Base-by-base conservation (phyloP, 768 basidiomycete genomes). In the Infundibulicybe gibba region DNA sequence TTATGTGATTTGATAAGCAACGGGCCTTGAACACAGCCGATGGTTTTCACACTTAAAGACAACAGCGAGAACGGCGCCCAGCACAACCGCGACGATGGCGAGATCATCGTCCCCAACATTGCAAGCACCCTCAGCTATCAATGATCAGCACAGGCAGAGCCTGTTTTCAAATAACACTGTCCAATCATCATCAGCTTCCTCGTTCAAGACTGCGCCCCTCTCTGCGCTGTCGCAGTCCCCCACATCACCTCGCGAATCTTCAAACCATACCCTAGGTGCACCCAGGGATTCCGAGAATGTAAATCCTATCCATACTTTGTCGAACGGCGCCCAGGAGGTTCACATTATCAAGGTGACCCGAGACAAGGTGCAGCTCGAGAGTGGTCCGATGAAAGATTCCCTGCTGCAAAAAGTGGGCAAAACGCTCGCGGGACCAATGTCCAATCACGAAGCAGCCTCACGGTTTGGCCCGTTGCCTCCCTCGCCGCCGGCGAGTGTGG, bases 331-430 rank as follows among this genome's bases (percentile, higher is more conserved):
- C 13, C 74, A 79, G 53, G 77, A 80, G 50, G 60, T 80, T 13
- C 80, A 79, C 53, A 69, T 82, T 43, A 61, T 81, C 45, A 76
- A 76, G 56, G 74, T 83, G 41, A 74, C 77, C 5, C 65, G 68
- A 25, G 77, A 83, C 56, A 57, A 58, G 11, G 68, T 79, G 47
- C 60, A 70, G 49, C 56, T 77, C 47, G 70, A 72, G 48, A 44
- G 71, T 9, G 68, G 69, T 44, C 58, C 63, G 38, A 55, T 62
- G 43, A 56, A 66, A 6, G 62, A 61, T 38, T 56, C 68, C 11
- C 54, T 69, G 34, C 46, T 69, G 19, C 65, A 65, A 50, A 65
- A 63, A 55, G 54, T 69, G 8, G 61, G 64, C 19, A 65, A 65
- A 16, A 53, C 65, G 32, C 48, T 72, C 53, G 47, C 62, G 48